Evolutionary conservation across 768 basidiomycete genomes (phyloP), one percentile per base, ranked within the genome.

Genomic region (Astraeus odoratus): DNA sequence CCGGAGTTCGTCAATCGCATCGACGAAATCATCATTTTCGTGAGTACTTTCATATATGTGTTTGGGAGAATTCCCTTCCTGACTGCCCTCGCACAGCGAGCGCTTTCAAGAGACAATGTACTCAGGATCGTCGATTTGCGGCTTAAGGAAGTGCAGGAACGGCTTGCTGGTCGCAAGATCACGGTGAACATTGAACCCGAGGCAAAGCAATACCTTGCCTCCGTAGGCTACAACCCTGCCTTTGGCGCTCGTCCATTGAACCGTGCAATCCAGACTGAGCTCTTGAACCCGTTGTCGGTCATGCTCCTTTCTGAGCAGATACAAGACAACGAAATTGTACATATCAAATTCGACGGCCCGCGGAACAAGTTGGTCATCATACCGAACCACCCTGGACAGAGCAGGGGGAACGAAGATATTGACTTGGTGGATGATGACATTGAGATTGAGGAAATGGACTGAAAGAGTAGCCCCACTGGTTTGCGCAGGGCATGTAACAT

Each of bases 181-280:
- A 78, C 65, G 38, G 69, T 98, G 25, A 76, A 83, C 41, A 63
- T 98, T 29, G 84, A 92, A 59, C 65, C 74, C n/a, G 78, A 72
- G 23, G 82, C 86, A 51, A 89, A 86, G 66, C 71, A 77, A 44
- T 90, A 82, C 58, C 76, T 93, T 24, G 75, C 75, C 50, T 81
- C 83, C 16, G 71, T 80, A 39, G 89, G 87, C 0, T 92, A 89
- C 65, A 86, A 86, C 38, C 71, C 90, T 1, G 68, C 73, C 16
- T 96, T 95, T 58, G 93, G 95, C 52, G 95, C 94, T 45, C 81
- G 95, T 33, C 96, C 95, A 1, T 75, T 97, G 51, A 89, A 90
- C 59, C 78, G 93, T 26, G 78, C 87, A 4, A 94, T 99, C 53
- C 94, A 96, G 66, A 83, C 76, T 55, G 91, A 97, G 57, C 73